Base-by-base conservation (phyloP, 2,329 filamentous ascomycete genomes). In the Scedosporium minutisporum region DNA sequence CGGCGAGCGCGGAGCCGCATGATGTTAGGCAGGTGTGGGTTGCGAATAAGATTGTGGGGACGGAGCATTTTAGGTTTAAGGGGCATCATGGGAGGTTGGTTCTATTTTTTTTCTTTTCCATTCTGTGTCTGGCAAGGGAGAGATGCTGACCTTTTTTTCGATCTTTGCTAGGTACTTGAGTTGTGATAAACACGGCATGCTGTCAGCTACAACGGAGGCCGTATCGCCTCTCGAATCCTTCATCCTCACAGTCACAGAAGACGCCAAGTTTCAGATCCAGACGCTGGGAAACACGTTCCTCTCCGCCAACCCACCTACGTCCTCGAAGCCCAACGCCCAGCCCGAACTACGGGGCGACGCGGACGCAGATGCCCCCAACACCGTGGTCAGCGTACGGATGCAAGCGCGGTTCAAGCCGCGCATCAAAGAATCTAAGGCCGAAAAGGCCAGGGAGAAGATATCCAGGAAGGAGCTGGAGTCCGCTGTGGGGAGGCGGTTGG, bases 11-110 rank as follows among this genome's bases (percentile, higher is more conserved):
- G 7, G 95, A 99, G 76, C 95, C 95, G 59, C 93, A 97, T 74
- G 93, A 97, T 73, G 93, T 97, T 64, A 82, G 93, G 65, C 93
- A 97, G 77, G 95, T 99, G 16, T 99, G 93, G 90, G 85, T 97
- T 66, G 91, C 90, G 64, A 96, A 89, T 68, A 84, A 83, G 67
- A 87, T 97, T 12, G 84, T 88, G 0, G 93, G 93, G 3, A 93
- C 89, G 1, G 90, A 96, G 66, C 82, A 83, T 41, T 88, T 91
- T 68, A 89, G 89, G 63, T 90, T 99, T 74, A 97, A 96, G 76
- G 91, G 91, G 0, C 89, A 93, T 69, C 90, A 97, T 75, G 93
- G 92, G 65, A 88, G 23, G 48, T 53, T 18, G 4, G 48, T 53
- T 33, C 6, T 33, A 33, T n/a, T 46, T 16, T 46, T 21, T 48